A percentile compares a stretch with the other conserved stretches of the same genome.
Conservation (phyloP, 2,329 filamentous ascomycete species). For the Septoria linicola region DNA sequence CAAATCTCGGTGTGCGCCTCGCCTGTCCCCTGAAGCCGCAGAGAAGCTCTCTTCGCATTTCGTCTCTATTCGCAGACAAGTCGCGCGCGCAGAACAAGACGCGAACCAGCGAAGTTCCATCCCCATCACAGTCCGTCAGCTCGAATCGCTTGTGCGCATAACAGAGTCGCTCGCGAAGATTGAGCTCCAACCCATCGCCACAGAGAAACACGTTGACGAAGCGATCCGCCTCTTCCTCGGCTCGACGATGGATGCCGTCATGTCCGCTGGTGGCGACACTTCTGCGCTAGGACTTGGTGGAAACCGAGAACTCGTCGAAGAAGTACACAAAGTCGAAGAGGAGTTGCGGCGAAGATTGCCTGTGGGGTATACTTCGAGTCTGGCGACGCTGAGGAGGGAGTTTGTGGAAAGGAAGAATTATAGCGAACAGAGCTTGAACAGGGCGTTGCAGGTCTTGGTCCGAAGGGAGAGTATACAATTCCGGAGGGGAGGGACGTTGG, state of each 20-base stretch:
- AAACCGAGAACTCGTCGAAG: constrained; percentile 85
- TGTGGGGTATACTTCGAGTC: constrained; percentile 91
- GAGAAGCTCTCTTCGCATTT: constrained; percentile 98
- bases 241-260: constrained; percentile 93
- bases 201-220: constrained; percentile 91
- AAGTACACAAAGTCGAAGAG: constrained; percentile 80
- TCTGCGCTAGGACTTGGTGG: constrained; percentile 76
- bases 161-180: constrained; percentile 94
- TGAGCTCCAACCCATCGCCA: constrained; percentile 78
- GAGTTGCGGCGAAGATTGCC: constrained; percentile 81
- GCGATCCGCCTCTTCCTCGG: constrained; percentile 95
- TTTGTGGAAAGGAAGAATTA: constrained; percentile 92
- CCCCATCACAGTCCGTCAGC: constrained; percentile 93
- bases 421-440: constrained; percentile 78
- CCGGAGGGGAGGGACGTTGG: constrained; percentile 70
- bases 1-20: constrained; percentile 90
- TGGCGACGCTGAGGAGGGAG: constrained; percentile 81
- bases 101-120: constrained; percentile 89
- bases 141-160: constrained; percentile 96
- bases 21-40: constrained; percentile 83
- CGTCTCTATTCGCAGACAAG: constrained; percentile 90
- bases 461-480: constrained; percentile 83
- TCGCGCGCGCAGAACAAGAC: constrained; percentile 85
- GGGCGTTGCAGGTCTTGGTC: constrained; percentile 82
- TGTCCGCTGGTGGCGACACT: constrained; percentile 50